These are phyloP conservation scores for Phylloporus sp. DNA, from an alignment of 768 basidiomycete species.

Conservation along the genomic window DNA sequence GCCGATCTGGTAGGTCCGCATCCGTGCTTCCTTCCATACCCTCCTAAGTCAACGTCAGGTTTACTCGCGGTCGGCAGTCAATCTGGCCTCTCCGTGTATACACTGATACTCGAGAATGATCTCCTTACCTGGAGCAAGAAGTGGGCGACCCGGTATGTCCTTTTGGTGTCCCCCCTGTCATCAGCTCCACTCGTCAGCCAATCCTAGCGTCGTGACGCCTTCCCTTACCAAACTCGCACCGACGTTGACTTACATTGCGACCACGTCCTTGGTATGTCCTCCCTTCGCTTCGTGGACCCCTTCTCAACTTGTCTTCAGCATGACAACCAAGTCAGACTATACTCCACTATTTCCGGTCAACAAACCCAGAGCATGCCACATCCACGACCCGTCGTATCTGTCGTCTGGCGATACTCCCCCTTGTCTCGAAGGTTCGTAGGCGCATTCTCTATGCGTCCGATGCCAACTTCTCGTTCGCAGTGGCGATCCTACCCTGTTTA, in stretches of 20 bases:
- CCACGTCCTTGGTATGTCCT: conserved; percentile 49
- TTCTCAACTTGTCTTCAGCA: conserved; percentile 35
- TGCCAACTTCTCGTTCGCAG: conserved; percentile 33
- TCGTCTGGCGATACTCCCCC: conserved; percentile 70
- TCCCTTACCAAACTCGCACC: conserved; percentile 63
- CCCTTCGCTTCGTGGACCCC: neutral
- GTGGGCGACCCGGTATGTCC: conserved; percentile 60
- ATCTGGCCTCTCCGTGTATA: conserved; percentile 63
- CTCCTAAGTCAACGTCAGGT: conserved; percentile 44
- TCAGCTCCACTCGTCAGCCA: conserved; percentile 9
- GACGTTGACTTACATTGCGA: conserved; percentile 69
- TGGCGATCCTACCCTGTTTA: conserved; percentile 75
- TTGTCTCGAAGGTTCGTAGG: conserved; percentile 56
- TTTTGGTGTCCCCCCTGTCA: neutral
- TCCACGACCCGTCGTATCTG: conserved; percentile 63
- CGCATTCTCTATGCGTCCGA: neutral
- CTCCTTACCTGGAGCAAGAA: conserved; percentile 79
- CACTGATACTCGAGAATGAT: conserved; percentile 74
- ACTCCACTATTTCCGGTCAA: conserved; percentile 67
- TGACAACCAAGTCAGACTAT: conserved; percentile 56
- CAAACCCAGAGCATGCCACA: conserved; percentile 66
- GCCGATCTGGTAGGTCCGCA: conserved; percentile 57
- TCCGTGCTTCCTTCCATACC: neutral
- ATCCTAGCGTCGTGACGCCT: conserved; percentile 44
- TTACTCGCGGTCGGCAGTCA: conserved; percentile 66